A percentile compares a stretch with the other conserved stretches of the same genome.
These are phyloP conservation scores for Blastobotrys niveus DNA, from an alignment of 1,139 yeast genomes.

Conservation along the genomic window DNA sequence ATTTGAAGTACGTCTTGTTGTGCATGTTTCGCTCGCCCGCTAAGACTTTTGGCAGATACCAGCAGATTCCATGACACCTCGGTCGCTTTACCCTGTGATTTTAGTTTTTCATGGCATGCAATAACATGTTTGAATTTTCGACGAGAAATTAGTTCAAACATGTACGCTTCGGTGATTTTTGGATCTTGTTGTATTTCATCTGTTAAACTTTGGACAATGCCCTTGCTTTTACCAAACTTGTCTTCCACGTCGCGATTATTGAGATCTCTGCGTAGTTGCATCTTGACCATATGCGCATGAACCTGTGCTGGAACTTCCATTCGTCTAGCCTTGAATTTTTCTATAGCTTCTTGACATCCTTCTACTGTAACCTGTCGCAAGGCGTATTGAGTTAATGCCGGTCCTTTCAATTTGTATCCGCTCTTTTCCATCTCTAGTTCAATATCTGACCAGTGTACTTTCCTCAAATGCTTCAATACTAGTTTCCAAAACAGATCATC, in stretches of 20 bases:
- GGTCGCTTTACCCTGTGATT: slow-evolving; percentile 1
- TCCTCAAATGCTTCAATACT: neutral
- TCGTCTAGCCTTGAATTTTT: slow-evolving; percentile 5
- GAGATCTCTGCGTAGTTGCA: neutral
- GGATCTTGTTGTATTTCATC: slow-evolving; percentile 2
- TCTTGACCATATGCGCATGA: slow-evolving; percentile 4
- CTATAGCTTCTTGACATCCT: slow-evolving; percentile 9
- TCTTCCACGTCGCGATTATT: no score
- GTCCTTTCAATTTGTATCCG: neutral
- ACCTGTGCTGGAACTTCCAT: neutral
- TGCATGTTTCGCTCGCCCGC: slow-evolving; percentile 4
- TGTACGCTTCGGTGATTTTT: slow-evolving; percentile 2
- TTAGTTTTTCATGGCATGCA: slow-evolving; percentile 5
- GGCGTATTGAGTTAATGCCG: slow-evolving; percentile 2
- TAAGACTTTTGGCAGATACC: slow-evolving; percentile 6
- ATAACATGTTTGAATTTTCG: slow-evolving; percentile 5
- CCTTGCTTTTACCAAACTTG: neutral
- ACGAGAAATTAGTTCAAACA: slow-evolving; percentile 9
- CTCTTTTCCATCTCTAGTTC: neutral
- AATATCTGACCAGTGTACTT: neutral
- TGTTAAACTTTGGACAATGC: no score
- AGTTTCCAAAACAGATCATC: slow-evolving; percentile 7
- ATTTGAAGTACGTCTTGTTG: neutral
- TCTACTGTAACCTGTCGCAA: slow-evolving; percentile 3
- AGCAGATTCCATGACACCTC: slow-evolving; percentile 15